Base-by-base conservation (phyloP, 1,139 yeast species). In the Saccharomyces hybrid region DNA sequence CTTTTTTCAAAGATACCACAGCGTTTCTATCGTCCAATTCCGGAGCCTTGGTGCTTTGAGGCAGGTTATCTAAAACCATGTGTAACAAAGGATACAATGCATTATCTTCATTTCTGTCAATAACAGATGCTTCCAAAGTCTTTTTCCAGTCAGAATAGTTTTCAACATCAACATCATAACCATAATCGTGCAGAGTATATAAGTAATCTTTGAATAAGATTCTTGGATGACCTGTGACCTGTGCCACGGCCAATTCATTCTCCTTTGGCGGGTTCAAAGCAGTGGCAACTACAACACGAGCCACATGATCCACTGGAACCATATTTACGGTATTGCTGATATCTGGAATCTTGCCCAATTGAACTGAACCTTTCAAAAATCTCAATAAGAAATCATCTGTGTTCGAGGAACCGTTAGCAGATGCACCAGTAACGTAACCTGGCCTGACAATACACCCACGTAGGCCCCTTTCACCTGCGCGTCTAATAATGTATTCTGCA, bases 301-400 rank as follows among this genome's bases (percentile, higher is more conserved):
- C 98, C 61, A 93, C 99, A 65, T 93, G 99, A 64, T 93, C 98
- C 38, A 93, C 99, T 3, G 99, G 99, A 25, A 90, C 97, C 89
- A 91, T 90, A 70, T 95, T 95, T 49, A 91, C 96, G 51, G 84
- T 80, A 75, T 93, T 93, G 63, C 81, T 73, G 60, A 93, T 90
- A 65, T 87, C 87, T 25, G 99, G 99, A 64, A 81, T 86, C 48
- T 78, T 75, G 2, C 97, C 96, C 58, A 93, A 74, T 73, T 93
- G 97, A 51, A 86, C 84, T 70, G 95, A 84, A 32, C 99, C 98
- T 77, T 93, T 93, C 74, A 93, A 77, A 88, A 91, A 86, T 73
- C 99, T 82, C 61, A 93, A 77, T 64, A 93, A 76, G 84, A 93
- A 93, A 72, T 93, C 99, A 72, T 93, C 99, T 4, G 98, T 89